Evolutionary conservation across 495 filamentous ascomycete species (phyloP).

Genomic region (Aspergillus heteromorphus): DNA sequence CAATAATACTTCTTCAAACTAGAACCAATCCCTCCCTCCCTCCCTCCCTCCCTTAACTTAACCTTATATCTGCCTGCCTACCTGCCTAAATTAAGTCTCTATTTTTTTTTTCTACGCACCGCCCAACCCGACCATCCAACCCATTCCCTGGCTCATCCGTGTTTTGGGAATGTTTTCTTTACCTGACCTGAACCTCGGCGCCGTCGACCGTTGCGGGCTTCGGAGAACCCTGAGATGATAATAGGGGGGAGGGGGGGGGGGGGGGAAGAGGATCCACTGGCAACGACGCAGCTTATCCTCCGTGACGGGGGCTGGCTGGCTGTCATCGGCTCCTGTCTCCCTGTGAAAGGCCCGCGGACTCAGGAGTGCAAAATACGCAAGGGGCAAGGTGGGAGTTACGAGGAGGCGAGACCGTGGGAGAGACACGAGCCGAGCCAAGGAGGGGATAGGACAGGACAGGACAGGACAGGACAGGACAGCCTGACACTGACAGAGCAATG

Average conservation of each 20-base stretch:
- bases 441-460: not conserved
- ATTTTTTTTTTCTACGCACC: too few relatives aligned
- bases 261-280: not conserved
- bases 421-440: not conserved
- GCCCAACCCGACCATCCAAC: too few relatives aligned
- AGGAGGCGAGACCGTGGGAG: not conserved
- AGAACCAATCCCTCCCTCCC: not conserved
- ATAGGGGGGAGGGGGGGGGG: not conserved
- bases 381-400: slow-evolving; percentile 16
- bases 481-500: not conserved
- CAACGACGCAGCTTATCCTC: slow-evolving; percentile 9
- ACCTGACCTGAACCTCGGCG: too few relatives aligned
- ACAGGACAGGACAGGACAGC: too few relatives aligned
- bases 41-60: not conserved
- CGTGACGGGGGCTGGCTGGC: slow-evolving; percentile 20
- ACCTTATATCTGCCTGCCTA: not conserved
- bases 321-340: slow-evolving; percentile 12
- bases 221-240: not conserved
- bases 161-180: too few relatives aligned
- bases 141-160: too few relatives aligned
- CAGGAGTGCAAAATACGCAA: slow-evolving; percentile 26
- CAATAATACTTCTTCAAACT: not conserved
- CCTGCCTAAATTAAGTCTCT: too few relatives aligned
- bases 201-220: not conserved
- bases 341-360: slow-evolving; percentile 14